Evolutionary conservation across 345 rosid species (phyloP).

Genomic region (Balakata baccata): DNA sequence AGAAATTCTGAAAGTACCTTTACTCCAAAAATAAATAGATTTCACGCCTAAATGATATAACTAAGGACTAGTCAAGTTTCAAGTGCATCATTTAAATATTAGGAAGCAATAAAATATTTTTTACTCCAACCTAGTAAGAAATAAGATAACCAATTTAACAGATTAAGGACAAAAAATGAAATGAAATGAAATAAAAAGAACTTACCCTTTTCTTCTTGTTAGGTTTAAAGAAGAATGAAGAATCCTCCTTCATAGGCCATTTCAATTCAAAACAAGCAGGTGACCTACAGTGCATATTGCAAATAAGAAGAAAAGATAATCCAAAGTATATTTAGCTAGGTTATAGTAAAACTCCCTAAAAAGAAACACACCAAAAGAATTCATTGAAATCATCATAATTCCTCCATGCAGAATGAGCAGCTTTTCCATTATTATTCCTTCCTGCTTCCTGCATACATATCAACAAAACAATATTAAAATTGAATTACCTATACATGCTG

Average conservation of each 20-base stretch:
- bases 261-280: conserved; percentile 82
- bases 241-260: conserved; percentile 71
- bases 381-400: conserved; percentile 99
- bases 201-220: conserved; percentile 75
- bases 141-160: background rate
- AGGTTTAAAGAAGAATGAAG: conserved; percentile 53
- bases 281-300: conserved; percentile 51
- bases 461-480: conserved; percentile 6
- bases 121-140: background rate
- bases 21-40: too few species aligned
- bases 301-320: conserved; percentile 21
- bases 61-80: too few species aligned
- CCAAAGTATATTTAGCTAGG: conserved; percentile 5
- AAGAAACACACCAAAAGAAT: conserved; percentile 76
- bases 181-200: conserved; percentile 11
- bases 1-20: too few species aligned
- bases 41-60: too few species aligned
- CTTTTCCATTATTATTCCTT: conserved; percentile 78
- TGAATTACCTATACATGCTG: too few species aligned
- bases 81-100: background rate
- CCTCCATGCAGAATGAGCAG: conserved; percentile 97
- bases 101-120: background rate
- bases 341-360: conserved; percentile 15
- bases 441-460: conserved; percentile 56
- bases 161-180: too few species aligned